Evolutionary conservation across 306 rosid genomes (phyloP).

Genomic region (Fagus crenata): DNA sequence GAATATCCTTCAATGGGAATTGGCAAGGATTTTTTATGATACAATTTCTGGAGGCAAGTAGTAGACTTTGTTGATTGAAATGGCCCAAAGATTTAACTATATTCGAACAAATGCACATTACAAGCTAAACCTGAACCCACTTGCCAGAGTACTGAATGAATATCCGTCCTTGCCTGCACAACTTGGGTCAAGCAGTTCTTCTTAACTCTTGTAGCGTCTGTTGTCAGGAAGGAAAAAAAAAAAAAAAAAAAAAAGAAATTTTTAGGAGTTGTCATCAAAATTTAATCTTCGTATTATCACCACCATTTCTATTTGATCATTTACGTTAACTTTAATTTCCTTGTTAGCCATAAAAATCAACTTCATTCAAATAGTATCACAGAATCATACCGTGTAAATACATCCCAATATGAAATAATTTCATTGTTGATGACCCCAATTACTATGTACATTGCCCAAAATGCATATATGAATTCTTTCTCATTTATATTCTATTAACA

Average conservation of each 20-base stretch:
- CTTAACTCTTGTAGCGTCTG: neutral
- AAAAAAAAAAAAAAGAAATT: neutral
- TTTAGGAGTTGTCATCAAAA: neutral
- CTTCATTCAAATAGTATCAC: neutral
- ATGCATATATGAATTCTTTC: neutral
- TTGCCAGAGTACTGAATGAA: neutral
- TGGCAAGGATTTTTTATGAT: neutral
- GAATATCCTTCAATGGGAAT: neutral
- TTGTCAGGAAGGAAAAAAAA: neutral
- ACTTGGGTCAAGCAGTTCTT: neutral
- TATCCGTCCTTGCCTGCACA: neutral
- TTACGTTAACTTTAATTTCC: neutral
- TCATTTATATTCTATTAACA: neutral
- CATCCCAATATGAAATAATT: slow-evolving; percentile 6
- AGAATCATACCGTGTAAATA: slow-evolving; percentile 21
- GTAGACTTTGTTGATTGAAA: neutral
- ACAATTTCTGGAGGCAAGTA: neutral
- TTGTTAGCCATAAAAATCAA: neutral
- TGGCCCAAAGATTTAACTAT: neutral
- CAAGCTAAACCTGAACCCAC: neutral
- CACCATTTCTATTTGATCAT: neutral
- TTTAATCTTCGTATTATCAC: neutral
- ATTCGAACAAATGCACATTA: neutral
- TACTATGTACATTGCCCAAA: slow-evolving; percentile 13
- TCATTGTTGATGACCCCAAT: neutral